Percentiles rank a stretch among this genome's conserved stretches.
phyloP scores from a whole-genome alignment of 257 asterid species.

The Schizonepeta tenuifolia region DNA sequence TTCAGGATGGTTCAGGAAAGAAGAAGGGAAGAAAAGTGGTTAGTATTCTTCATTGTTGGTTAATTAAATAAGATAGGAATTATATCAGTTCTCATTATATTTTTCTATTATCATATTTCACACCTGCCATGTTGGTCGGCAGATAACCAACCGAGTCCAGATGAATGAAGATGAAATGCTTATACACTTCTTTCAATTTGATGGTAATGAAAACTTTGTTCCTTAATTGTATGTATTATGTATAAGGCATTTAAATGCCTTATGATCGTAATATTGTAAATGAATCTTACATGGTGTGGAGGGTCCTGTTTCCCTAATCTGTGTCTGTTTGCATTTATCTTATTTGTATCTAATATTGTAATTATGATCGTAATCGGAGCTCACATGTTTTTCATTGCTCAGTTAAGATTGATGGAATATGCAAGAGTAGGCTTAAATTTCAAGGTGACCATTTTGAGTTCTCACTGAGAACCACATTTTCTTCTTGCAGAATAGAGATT shows the following conservation, averaged over 20 bases:
- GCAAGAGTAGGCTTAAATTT: neutral
- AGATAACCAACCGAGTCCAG: conserved; percentile 73
- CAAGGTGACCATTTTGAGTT: neutral
- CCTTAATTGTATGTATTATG: neutral
- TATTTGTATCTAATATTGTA: neutral
- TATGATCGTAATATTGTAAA: too few relatives aligned
- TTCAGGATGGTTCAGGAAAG: conserved; percentile 53
- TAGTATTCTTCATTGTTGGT: conserved; percentile 37
- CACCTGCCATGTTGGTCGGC: conserved; percentile 34
- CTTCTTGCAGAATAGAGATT: neutral
- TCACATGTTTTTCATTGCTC: neutral
- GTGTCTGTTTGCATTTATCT: neutral
- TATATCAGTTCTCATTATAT: conserved; percentile 13
- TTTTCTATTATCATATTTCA: conserved; percentile 22
- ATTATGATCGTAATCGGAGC: neutral
- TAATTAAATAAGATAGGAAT: conserved; percentile 22
- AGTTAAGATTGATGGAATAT: neutral
- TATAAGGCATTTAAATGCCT: neutral
- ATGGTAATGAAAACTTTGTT: conserved; percentile 62
- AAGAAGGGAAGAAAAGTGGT: conserved; percentile 73
- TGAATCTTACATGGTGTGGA: conserved; percentile 1
- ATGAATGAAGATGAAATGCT: conserved; percentile 91
- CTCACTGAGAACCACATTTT: neutral
- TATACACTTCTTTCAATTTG: conserved; percentile 82
- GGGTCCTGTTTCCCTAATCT: neutral